A percentile compares a stretch with the other conserved stretches of the same genome.
Evolutionary conservation across 352 stramenopile species (phyloP).

Genomic region (Phytopythium helicoides): DNA sequence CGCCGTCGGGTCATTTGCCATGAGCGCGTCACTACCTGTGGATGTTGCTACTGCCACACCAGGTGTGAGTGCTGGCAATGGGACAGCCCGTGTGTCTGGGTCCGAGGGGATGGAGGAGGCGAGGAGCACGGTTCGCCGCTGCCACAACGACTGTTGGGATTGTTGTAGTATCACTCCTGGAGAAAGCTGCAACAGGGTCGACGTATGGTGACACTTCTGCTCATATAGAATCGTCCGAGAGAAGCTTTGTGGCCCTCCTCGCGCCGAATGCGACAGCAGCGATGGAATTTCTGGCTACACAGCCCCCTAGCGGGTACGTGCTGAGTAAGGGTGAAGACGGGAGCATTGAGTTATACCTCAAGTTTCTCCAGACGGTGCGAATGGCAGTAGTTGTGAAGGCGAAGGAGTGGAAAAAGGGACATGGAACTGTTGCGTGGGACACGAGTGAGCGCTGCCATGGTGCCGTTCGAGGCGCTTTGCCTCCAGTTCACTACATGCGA

Average conservation of each 20-base stretch:
- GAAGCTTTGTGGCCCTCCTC: conserved; percentile 49
- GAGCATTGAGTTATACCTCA: conserved; percentile 46
- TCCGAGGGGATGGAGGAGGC: no score
- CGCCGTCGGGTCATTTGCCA: background rate
- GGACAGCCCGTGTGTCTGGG: no score
- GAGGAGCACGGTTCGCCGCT: background rate
- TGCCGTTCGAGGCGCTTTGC: conserved; percentile 11
- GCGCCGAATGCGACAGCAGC: conserved; percentile 37
- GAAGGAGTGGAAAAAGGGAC: conserved; percentile 44
- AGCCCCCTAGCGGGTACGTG: conserved; percentile 46
- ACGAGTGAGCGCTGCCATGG: conserved; percentile 1
- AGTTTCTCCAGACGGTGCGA: conserved; percentile 48
- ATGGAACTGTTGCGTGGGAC: conserved; percentile 35
- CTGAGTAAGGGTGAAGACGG: conserved; percentile 42
- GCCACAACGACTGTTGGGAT: background rate
- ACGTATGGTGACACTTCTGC: background rate
- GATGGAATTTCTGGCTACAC: conserved; percentile 33
- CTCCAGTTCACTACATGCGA: conserved; percentile 44
- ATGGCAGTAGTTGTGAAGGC: conserved; percentile 38
- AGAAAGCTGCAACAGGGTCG: background rate
- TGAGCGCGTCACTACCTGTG: background rate
- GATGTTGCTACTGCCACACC: no score
- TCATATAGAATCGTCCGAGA: background rate
- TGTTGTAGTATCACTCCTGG: background rate
- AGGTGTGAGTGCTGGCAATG: no score